These are phyloP conservation scores for Sarocladium brachiariae DNA, from an alignment of 2,329 filamentous ascomycete genomes.

Conservation along the genomic window DNA sequence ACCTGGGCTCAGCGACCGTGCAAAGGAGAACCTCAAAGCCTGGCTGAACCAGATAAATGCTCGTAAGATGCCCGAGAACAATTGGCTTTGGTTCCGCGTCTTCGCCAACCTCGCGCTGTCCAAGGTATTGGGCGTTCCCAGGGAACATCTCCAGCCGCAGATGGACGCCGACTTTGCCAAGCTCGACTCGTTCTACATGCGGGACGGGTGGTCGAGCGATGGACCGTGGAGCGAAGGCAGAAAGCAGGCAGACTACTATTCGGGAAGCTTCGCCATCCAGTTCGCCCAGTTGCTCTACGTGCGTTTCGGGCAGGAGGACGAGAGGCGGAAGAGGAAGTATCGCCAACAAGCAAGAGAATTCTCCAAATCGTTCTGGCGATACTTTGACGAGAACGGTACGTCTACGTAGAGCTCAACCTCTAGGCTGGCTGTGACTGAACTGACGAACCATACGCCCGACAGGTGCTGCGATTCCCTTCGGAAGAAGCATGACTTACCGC, in stretches of 20 bases:
- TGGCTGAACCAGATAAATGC: constrained; percentile 39
- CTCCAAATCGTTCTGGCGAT: constrained; percentile 35
- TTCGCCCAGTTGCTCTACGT: constrained; percentile 42
- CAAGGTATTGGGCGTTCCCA: constrained; percentile 31
- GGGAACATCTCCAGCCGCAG: constrained; percentile 20
- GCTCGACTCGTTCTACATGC: constrained; percentile 36
- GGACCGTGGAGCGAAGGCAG: constrained; percentile 31
- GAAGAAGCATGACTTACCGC: constrained; percentile 42
- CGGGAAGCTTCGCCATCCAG: constrained; percentile 47
- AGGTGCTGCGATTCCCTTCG: constrained; percentile 46
- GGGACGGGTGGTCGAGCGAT: constrained; percentile 41
- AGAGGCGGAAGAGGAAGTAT: constrained; percentile 31
- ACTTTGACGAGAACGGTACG: constrained; percentile 38
- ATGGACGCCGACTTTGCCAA: constrained; percentile 34
- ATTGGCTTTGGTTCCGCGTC: constrained; percentile 48
- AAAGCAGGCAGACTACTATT: constrained; percentile 44
- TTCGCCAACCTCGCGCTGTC: constrained; percentile 40
- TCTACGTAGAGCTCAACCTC: constrained; percentile 15
- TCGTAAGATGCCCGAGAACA: constrained; percentile 38
- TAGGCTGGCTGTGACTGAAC: not conserved
- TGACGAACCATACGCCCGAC: not conserved
- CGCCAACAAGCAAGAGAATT: constrained; percentile 31
- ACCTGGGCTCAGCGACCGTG: constrained; percentile 19
- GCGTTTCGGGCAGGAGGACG: constrained; percentile 34
- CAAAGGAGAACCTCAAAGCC: constrained; percentile 27